Percentiles rank a stretch among this genome's conserved stretches.
These are phyloP conservation scores for Lasiosphaeria hispida DNA, from an alignment of 495 filamentous ascomycete genomes.

Conservation along the genomic window DNA sequence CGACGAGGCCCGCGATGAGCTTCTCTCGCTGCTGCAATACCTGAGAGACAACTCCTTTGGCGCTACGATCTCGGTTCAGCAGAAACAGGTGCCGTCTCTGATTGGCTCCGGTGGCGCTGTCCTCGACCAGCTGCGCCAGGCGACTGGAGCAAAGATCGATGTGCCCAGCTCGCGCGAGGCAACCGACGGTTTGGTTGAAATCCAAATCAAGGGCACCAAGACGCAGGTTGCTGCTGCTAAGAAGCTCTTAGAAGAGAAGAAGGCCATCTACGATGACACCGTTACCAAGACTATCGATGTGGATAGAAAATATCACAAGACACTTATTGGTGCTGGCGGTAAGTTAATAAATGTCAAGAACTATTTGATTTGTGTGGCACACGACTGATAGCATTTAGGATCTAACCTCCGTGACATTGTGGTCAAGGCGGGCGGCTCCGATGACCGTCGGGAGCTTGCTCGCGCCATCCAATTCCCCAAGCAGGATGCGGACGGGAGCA, in stretches of 20 bases:
- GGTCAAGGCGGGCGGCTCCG: slow-evolving; percentile 80
- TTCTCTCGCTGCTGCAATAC: slow-evolving; percentile 81
- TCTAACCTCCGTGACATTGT: slow-evolving; percentile 84
- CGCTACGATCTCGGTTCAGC: slow-evolving; percentile 77
- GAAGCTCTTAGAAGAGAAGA: slow-evolving; percentile 80
- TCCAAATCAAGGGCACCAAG: slow-evolving; percentile 87
- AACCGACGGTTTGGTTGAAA: slow-evolving; percentile 67
- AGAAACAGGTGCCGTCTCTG: slow-evolving; percentile 80
- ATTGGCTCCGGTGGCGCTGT: slow-evolving; percentile 87
- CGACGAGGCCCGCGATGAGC: slow-evolving; percentile 84
- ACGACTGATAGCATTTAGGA: slow-evolving; percentile 51
- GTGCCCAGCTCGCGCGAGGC: slow-evolving; percentile 67
- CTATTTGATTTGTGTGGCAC: too few species aligned
- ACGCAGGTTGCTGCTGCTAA: slow-evolving; percentile 85
- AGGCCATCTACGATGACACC: slow-evolving; percentile 79
- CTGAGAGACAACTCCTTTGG: slow-evolving; percentile 78
- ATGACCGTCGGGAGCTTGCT: slow-evolving; percentile 73
- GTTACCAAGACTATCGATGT: slow-evolving; percentile 80
- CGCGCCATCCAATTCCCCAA: slow-evolving; percentile 90
- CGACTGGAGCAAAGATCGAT: slow-evolving; percentile 83
- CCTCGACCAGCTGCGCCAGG: slow-evolving; percentile 82
- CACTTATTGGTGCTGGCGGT: slow-evolving; percentile 87
- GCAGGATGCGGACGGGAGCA: slow-evolving; percentile 71
- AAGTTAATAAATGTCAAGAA: slow-evolving; percentile 32
- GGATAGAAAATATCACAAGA: slow-evolving; percentile 84